Evolutionary conservation across 176 grass and related monocot genomes (phyloP), one percentile per base, ranked within the genome.

Genomic region (Paspalum notatum): DNA sequence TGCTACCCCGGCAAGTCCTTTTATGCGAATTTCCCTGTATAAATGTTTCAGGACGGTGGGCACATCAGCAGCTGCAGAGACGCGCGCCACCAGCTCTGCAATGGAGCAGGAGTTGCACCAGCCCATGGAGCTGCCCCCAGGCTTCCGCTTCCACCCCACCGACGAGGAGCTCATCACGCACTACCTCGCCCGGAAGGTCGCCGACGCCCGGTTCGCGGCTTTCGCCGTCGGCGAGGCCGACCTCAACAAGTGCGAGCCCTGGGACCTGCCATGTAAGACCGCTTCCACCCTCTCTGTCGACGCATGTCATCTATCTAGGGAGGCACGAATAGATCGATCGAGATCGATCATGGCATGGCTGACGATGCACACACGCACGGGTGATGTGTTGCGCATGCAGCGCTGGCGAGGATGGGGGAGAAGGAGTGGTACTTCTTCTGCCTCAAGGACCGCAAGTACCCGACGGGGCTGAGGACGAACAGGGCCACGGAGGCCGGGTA

Each of bases 401-500:
- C 72, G 66, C 84, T 78, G 78, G 90, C 90, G 38, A 88, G 65
- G 79, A 92, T 95, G 79, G 93, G 93, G 71, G 93, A 92, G 82
- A 90, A 90, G 85, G 93, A 92, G 84, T 95, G 93, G 93, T 95
- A 95, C 85, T 92, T 95, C 74, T 95, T 95, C 85, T 92, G 90
- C 59, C 77, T 90, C 78, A 90, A 86, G 76, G 93, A 95, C 72
- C 80, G 93, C 26, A 95, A 95, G 85, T 95, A 95, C 66, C 93
- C 93, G 46, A 92, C 90, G 61, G 93, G 93, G 12, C 53, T 90
- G 75, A 79, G 93, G 79, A 90, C 93, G 32, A 95, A 95, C 87
- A 72, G 93, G 81, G 93, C 93, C 14, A 95, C 93, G 12, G 71
- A 73, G 63, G 62, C 86, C 18, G 93, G 93, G 21, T 95, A 95